A percentile compares a stretch with the other conserved stretches of the same genome.
phyloP scores from a whole-genome alignment of 2,329 filamentous ascomycete species.

The Colletotrichum nymphaeae region DNA sequence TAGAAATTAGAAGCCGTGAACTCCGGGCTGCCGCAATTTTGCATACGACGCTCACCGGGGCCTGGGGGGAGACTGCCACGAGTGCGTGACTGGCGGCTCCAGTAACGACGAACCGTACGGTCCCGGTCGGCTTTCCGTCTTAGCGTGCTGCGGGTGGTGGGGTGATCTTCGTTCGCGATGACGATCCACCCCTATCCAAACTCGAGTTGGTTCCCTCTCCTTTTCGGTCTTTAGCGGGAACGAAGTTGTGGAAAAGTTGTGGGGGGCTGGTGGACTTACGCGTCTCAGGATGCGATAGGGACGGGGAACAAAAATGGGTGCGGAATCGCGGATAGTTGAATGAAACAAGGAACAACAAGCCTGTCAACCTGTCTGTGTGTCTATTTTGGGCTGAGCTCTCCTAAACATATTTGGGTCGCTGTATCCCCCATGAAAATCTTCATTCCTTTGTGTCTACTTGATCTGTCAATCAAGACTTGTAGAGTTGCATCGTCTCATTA shows the following conservation, averaged over 20 bases:
- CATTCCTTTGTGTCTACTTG: not conserved
- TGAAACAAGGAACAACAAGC: not conserved
- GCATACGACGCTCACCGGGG: not conserved
- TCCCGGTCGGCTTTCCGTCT: not conserved
- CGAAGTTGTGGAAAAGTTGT: constrained; percentile 13
- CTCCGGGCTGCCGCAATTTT: not conserved
- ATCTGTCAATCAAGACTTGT: not conserved
- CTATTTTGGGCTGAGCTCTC: not conserved
- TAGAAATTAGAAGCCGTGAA: not conserved
- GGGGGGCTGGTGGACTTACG: constrained; percentile 13
- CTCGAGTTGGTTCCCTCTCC: not conserved
- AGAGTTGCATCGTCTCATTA: not conserved
- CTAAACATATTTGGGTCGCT: not conserved
- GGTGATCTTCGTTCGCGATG: constrained; percentile 24
- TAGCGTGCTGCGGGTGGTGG: constrained; percentile 14
- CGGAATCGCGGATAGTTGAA: not conserved
- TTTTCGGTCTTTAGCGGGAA: not conserved
- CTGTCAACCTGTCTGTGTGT: not conserved
- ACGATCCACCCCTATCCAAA: constrained; percentile 20
- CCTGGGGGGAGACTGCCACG: not conserved
- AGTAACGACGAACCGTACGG: not conserved
- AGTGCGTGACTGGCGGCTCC: not conserved
- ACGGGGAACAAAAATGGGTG: not conserved
- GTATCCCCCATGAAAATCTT: not conserved
- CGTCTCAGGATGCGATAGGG: constrained; percentile 18